A percentile compares a stretch with the other conserved stretches of the same genome.
These are phyloP conservation scores for Coleophoma eucalyptorum DNA, from an alignment of 2,329 filamentous ascomycete species.

Conservation along the genomic window DNA sequence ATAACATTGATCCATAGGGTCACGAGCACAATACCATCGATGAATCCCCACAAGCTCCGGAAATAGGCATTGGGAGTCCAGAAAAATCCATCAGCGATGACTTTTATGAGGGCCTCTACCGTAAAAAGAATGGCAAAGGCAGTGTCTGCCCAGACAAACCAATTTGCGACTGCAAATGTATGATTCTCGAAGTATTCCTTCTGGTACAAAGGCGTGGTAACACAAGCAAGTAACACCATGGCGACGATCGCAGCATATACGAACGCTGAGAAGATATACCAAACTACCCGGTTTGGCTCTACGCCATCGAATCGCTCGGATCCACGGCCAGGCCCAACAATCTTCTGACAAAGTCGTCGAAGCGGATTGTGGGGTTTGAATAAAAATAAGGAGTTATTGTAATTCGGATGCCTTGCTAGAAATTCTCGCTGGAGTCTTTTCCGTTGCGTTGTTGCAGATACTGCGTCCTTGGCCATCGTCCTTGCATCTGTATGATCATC, in stretches of 20 bases:
- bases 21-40: conserved; percentile 85
- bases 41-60: conserved; percentile 93
- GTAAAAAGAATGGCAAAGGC: conserved; percentile 87
- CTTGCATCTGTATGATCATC: conserved; percentile 81
- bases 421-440: conserved; percentile 91
- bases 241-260: conserved; percentile 92
- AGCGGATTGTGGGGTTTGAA: conserved; percentile 77
- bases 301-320: conserved; percentile 84
- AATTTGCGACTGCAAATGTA: conserved; percentile 63
- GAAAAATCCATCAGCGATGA: conserved; percentile 91
- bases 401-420: conserved; percentile 77
- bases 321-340: conserved; percentile 89
- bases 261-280: conserved; percentile 91
- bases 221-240: conserved; percentile 95
- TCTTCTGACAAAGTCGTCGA: conserved; percentile 76
- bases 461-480: conserved; percentile 85
- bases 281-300: conserved; percentile 81
- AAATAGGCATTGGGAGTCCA: conserved; percentile 98
- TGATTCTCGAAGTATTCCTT: conserved; percentile 72
- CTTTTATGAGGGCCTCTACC: conserved; percentile 82
- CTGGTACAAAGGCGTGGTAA: conserved; percentile 93
- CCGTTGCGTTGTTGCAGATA: conserved; percentile 75
- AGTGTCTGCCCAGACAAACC: conserved; percentile 94
- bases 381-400: conserved; percentile 89
- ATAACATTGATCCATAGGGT: conserved; percentile 95